These are phyloP conservation scores for Penicillium ucsense DNA, from an alignment of 495 filamentous ascomycete genomes.

Conservation along the genomic window DNA sequence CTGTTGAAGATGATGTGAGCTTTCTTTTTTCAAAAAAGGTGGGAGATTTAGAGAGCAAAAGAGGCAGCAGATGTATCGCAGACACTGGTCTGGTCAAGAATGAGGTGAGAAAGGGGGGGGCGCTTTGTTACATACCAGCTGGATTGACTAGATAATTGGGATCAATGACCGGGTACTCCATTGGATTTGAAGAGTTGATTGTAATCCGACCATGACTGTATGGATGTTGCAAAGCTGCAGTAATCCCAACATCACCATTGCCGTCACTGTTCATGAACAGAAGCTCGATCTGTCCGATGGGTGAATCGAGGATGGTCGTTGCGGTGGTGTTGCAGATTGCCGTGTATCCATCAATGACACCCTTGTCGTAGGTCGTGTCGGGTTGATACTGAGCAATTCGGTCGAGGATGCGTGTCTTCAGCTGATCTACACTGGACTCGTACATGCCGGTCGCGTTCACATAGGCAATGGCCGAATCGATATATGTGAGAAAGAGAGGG, in stretches of 20 bases:
- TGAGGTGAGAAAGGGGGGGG: background rate
- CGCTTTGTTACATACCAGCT: slow-evolving; percentile 10
- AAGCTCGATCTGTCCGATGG: slow-evolving; percentile 20
- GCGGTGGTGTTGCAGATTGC: slow-evolving; percentile 23
- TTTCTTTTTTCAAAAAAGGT: too few species aligned
- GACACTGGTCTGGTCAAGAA: too few species aligned
- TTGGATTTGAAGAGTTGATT: slow-evolving; percentile 26
- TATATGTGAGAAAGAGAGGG: slow-evolving; percentile 20
- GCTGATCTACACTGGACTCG: slow-evolving; percentile 2
- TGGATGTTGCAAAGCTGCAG: slow-evolving; percentile 27
- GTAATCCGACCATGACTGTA: slow-evolving; percentile 25
- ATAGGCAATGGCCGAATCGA: slow-evolving; percentile 24
- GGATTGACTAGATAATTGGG: slow-evolving; percentile 24
- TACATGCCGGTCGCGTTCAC: slow-evolving; percentile 20
- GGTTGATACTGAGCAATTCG: slow-evolving; percentile 9
- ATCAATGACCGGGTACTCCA: slow-evolving; percentile 28
- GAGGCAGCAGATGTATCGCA: too few species aligned
- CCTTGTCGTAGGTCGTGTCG: slow-evolving; percentile 18
- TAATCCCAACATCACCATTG: slow-evolving; percentile 25
- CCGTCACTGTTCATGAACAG: slow-evolving; percentile 26
- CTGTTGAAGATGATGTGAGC: slow-evolving; percentile 1
- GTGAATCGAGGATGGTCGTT: slow-evolving; percentile 17
- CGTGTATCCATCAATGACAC: slow-evolving; percentile 23
- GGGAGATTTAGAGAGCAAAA: too few species aligned
- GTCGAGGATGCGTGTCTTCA: slow-evolving; percentile 14